Evolutionary conservation across 371 early-diverging fungal species (phyloP).

Genomic region (Coemansia sp.): DNA sequence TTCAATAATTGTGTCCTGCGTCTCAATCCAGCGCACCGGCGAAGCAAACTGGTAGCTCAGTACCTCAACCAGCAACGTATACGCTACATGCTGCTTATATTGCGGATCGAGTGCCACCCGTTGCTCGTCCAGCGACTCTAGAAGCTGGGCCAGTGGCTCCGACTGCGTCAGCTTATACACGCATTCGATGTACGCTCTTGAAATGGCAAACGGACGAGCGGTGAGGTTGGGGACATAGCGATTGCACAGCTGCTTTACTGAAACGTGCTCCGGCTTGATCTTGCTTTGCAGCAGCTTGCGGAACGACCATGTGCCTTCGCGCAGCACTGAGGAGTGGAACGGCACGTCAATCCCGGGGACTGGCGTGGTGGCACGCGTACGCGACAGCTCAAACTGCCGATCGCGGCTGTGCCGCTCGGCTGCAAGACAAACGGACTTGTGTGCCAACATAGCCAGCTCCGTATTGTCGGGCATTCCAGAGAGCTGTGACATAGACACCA

Average conservation of each 20-base stretch:
- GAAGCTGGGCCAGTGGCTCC: slow-evolving; percentile 66
- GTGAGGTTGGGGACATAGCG: slow-evolving; percentile 97
- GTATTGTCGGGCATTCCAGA: slow-evolving; percentile 65
- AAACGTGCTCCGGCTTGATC: slow-evolving; percentile 79
- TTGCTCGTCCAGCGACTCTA: slow-evolving; percentile 73
- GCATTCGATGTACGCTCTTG: slow-evolving; percentile 74
- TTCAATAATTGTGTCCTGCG: slow-evolving; percentile 90
- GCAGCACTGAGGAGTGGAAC: slow-evolving; percentile 93
- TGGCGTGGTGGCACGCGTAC: slow-evolving; percentile 89
- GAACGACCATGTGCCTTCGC: slow-evolving; percentile 89
- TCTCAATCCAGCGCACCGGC: slow-evolving; percentile 97
- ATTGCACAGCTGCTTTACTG: slow-evolving; percentile 70
- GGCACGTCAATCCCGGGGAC: slow-evolving; percentile 94
- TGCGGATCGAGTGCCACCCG: slow-evolving; percentile 57
- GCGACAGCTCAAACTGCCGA: slow-evolving; percentile 67
- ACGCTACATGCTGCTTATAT: slow-evolving; percentile 80
- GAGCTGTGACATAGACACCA: slow-evolving; percentile 59
- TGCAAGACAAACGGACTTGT: slow-evolving; percentile 56
- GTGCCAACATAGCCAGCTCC: slow-evolving; percentile 72
- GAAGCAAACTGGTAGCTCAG: slow-evolving; percentile 93
- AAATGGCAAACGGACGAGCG: slow-evolving; percentile 82
- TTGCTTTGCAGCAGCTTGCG: slow-evolving; percentile 79
- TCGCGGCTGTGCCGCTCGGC: slow-evolving; percentile 16
- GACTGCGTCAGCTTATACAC: slow-evolving; percentile 77
- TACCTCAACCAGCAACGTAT: slow-evolving; percentile 84